Percentiles rank a stretch among this genome's conserved stretches.
These are phyloP conservation scores for Pseudogymnoascus pannorum DNA, from an alignment of 2,329 filamentous ascomycete genomes.

Conservation along the genomic window DNA sequence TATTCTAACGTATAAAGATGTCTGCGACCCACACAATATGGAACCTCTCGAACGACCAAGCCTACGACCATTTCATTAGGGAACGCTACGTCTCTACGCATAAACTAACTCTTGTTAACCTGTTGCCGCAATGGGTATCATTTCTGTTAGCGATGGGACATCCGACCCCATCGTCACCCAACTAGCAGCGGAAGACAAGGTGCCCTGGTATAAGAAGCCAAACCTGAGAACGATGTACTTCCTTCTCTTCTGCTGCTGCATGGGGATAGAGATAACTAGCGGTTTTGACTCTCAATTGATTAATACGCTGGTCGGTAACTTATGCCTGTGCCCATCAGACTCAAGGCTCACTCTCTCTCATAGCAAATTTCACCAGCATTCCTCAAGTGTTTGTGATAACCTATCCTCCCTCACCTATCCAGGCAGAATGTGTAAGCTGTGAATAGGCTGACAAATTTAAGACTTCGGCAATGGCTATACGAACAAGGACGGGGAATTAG, in stretches of 20 bases:
- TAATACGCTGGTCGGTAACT: conserved; percentile 34
- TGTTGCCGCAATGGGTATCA: conserved; percentile 5
- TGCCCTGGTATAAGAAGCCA: conserved; percentile 34
- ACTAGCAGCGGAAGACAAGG: conserved; percentile 33
- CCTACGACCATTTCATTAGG: neutral
- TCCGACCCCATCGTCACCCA: conserved; percentile 34
- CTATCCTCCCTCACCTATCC: neutral
- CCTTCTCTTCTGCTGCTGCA: conserved; percentile 39
- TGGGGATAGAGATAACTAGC: conserved; percentile 48
- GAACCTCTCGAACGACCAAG: neutral
- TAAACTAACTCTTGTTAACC: neutral
- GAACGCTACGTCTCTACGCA: neutral
- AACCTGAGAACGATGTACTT: conserved; percentile 34
- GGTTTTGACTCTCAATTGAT: conserved; percentile 46
- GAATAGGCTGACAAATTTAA: neutral
- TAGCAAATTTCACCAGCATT: conserved; percentile 26
- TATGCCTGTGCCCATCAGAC: conserved; percentile 14
- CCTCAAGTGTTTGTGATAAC: neutral
- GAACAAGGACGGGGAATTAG: conserved; percentile 11
- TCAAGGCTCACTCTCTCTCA: neutral
- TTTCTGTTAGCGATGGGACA: neutral
- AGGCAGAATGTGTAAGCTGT: neutral
- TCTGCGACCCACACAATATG: neutral
- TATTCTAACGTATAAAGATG: neutral
- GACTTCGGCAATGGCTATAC: conserved; percentile 14